Evolutionary conservation across 495 filamentous ascomycete genomes (phyloP).

Genomic region (Terfezia claveryi): DNA sequence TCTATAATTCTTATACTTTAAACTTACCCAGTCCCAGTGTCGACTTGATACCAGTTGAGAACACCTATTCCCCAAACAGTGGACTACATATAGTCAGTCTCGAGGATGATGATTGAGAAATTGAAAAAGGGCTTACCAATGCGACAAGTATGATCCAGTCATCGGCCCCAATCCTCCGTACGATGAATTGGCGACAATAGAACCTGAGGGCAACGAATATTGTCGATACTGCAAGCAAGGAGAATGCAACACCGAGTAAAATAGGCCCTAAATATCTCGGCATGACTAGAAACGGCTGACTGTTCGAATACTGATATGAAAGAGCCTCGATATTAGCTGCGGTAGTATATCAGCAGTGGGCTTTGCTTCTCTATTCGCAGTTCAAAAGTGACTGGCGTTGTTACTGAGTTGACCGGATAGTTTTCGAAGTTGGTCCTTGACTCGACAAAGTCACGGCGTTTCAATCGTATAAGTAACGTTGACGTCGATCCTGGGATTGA

Average conservation of each 20-base stretch:
- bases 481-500: too few species aligned
- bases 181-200: slow-evolving; percentile 7
- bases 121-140: slow-evolving; percentile 3
- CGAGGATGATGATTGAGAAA: background rate
- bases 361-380: too few species aligned
- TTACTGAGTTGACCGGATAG: too few species aligned
- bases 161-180: slow-evolving; percentile 5
- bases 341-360: too few species aligned
- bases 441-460: too few species aligned
- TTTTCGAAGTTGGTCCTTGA: too few species aligned
- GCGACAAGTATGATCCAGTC: slow-evolving; percentile 13
- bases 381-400: too few species aligned
- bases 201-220: slow-evolving; percentile 8
- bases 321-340: too few species aligned
- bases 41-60: slow-evolving; percentile 8
- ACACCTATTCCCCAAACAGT: slow-evolving; percentile 11
- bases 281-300: too few species aligned
- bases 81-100: background rate
- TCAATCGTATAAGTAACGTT: too few species aligned
- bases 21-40: slow-evolving; percentile 12
- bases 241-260: slow-evolving; percentile 6
- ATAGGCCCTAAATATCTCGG: background rate
- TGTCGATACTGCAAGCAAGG: slow-evolving; percentile 6
- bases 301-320: too few species aligned
- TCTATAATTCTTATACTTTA: background rate